Percentiles rank a stretch among this genome's conserved stretches.
Evolutionary conservation across 805 yeast genomes (phyloP).

Genomic region (Yamadazyma philogaea): DNA sequence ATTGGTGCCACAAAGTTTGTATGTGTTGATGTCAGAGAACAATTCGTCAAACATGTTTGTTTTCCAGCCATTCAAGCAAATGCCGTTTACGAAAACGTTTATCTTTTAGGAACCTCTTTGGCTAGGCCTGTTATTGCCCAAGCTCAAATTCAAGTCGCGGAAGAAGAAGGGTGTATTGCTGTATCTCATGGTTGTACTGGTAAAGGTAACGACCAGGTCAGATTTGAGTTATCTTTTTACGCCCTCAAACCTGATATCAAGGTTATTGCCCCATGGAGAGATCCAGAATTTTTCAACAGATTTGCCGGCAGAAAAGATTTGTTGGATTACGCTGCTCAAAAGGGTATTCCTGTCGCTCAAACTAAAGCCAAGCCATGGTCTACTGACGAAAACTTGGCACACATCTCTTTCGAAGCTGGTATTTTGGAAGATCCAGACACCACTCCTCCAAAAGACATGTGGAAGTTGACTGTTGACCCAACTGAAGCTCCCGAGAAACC

Average conservation of each 20-base stretch:
- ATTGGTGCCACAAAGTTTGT: constrained; percentile 97
- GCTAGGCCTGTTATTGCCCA: constrained; percentile 99
- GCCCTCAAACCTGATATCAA: constrained; percentile 96
- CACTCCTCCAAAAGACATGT: constrained; percentile 99
- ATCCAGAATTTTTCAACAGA: constrained; percentile 88
- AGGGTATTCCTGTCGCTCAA: constrained; percentile 92
- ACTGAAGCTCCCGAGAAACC: constrained; percentile 91
- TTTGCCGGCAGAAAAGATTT: constrained; percentile 98
- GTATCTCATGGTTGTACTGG: constrained; percentile 99
- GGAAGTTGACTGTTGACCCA: constrained; percentile 98
- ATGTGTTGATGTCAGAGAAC: constrained; percentile 89
- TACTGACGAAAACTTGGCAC: constrained; percentile 98
- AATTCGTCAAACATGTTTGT: constrained; percentile 91
- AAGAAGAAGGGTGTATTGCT: constrained; percentile 96
- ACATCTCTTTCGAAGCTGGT: constrained; percentile 99
- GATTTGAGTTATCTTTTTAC: constrained; percentile 95
- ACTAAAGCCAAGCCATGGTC: constrained; percentile 99
- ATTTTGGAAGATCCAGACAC: constrained; percentile 97
- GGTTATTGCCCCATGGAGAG: constrained; percentile 99
- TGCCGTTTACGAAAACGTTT: constrained; percentile 97
- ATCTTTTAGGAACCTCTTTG: constrained; percentile 92
- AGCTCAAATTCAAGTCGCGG: constrained; percentile 97
- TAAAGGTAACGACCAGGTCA: constrained; percentile 98
- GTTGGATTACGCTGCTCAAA: constrained; percentile 87
- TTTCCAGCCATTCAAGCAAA: constrained; percentile 97